A percentile compares a stretch with the other conserved stretches of the same genome.
These are phyloP conservation scores for Aspergillus sergii DNA, from an alignment of 2,329 filamentous ascomycete genomes.

Conservation along the genomic window DNA sequence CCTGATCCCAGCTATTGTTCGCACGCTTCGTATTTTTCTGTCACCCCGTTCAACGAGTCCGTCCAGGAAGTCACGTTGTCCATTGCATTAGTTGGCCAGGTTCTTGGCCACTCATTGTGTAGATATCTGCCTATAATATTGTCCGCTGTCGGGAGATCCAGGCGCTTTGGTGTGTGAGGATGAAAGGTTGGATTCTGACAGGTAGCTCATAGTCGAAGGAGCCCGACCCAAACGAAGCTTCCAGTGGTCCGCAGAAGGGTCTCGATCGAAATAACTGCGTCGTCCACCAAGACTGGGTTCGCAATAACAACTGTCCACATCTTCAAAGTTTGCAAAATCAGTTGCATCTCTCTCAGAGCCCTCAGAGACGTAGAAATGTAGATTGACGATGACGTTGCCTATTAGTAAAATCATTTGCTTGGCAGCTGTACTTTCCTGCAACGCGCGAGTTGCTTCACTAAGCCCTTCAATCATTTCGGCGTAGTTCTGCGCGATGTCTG, in stretches of 20 bases:
- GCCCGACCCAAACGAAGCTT: constrained; percentile 6
- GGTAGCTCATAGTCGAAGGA: background rate
- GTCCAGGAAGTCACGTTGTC: background rate
- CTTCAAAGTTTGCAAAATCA: constrained; percentile 22
- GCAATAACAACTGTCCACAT: constrained; percentile 15
- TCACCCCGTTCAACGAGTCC: background rate
- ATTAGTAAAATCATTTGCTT: constrained; percentile 23
- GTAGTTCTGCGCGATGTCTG: constrained; percentile 19
- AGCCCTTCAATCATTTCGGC: constrained; percentile 15
- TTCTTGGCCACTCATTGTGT: background rate
- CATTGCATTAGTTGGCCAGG: background rate
- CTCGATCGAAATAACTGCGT: constrained; percentile 28
- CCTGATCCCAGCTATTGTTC: background rate
- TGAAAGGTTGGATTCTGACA: background rate
- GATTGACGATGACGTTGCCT: constrained; percentile 26
- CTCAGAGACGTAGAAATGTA: constrained; percentile 21
- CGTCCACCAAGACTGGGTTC: constrained; percentile 17
- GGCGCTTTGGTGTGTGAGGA: background rate
- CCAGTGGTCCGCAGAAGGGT: constrained; percentile 14
- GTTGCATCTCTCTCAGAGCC: constrained; percentile 9
- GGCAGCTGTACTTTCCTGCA: constrained; percentile 10
- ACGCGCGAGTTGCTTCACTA: background rate
- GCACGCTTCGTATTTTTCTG: background rate
- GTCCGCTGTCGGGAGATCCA: constrained; percentile 3
- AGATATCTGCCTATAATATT: background rate